Evolutionary conservation across 257 asterid genomes (phyloP).

Genomic region (Sherardia arvensis): DNA sequence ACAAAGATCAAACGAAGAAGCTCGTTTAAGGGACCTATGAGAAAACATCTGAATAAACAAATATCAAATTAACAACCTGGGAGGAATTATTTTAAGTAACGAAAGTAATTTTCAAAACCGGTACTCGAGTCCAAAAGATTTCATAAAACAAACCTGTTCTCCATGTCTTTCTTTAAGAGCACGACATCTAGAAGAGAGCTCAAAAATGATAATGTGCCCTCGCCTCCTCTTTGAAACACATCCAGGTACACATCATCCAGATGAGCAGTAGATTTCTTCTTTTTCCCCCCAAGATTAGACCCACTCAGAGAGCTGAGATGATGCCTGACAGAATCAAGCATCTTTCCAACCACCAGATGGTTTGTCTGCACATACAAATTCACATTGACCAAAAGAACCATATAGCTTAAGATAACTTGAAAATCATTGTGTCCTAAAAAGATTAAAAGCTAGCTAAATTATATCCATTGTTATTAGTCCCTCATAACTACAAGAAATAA

Average conservation of each 20-base stretch:
- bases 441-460: not conserved
- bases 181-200: constrained; percentile 72
- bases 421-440: not conserved
- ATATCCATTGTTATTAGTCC: not conserved
- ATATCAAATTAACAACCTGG: no score
- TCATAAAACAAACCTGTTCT: constrained; percentile 41
- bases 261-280: constrained; percentile 30
- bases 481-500: not conserved
- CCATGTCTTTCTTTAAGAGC: constrained; percentile 60
- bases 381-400: not conserved
- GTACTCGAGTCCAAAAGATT: no score
- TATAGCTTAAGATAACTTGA: not conserved
- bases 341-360: constrained; percentile 35
- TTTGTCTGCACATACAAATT: constrained; percentile 48
- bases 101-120: not conserved
- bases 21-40: constrained; percentile 62
- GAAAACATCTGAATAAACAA: constrained; percentile 42
- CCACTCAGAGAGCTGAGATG: constrained; percentile 24
- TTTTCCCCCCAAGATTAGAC: constrained; percentile 46
- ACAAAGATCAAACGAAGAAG: constrained; percentile 43
- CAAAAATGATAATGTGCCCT: constrained; percentile 32
- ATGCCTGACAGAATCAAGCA: constrained; percentile 46
- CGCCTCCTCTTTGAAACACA: constrained; percentile 26
- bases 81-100: no score
- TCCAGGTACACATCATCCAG: constrained; percentile 20